Base-by-base conservation (phyloP, 495 filamentous ascomycete species). In the Pyrenula massariospora region DNA sequence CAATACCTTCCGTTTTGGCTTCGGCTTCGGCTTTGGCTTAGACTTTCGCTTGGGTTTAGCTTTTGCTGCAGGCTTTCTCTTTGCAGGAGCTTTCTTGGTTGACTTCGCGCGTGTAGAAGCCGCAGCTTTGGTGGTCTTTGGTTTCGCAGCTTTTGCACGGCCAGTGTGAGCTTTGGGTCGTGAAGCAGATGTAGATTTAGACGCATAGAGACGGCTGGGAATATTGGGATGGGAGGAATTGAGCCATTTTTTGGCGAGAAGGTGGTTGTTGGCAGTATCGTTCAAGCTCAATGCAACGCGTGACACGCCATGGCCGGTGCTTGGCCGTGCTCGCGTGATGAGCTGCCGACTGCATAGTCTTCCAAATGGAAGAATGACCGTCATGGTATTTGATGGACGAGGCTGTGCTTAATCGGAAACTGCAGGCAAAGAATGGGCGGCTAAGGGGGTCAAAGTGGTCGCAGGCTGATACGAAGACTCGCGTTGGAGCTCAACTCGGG, bases 131-230 rank as follows among this genome's bases (percentile, higher is more conserved):
- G 58, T 53, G 10, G 48, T 52, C 55, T 57, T 60, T 20, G 54
- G 54, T 52, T 57, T 59, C 12, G 57, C 56, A 48, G 55, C 57
- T 51, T 58, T 58, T 12, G 49, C 19, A 21, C 52, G 31, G 21
- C 62, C 66, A 10, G 66, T 66, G 52, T 66, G 62, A 11, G 56
- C 64, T 56, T 68, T 69, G 1, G 68, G 62, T 54, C 63, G 47
- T 23, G 50, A 56, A 23, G 56, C 50, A 20, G 23, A 21, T 52
- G 19, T 24, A 20, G 50, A 24, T 8, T 20, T 20, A n/a, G 71
- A 73, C 48, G 71, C 65, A 57, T 68, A 72, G 5, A 57, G 56
- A 24, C 58, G 63, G 23, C 62, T n/a, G 25, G 63, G 54, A 23
- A 21, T 49, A 22, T 49, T 47, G 22, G 60, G 49, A 1, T 58